A percentile compares a stretch with the other conserved stretches of the same genome.
Conservation (phyloP, 176 grass and related monocot genomes). For the Zoysia japonica region DNA sequence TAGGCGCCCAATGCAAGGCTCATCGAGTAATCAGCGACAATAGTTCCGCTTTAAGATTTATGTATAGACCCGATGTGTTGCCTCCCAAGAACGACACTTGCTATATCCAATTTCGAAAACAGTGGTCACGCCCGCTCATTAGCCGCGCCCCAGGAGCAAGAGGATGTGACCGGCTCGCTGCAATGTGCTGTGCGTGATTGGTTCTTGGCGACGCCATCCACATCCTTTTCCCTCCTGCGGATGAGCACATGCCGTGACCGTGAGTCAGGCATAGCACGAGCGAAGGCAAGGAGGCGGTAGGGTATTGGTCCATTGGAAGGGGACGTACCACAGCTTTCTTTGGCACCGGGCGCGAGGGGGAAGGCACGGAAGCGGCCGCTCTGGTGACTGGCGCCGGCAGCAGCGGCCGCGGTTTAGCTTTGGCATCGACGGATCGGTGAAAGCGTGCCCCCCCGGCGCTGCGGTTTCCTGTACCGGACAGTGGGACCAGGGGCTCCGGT, state of each 20-base stretch:
- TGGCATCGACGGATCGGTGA: not conserved
- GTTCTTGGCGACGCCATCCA: not conserved
- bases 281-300: not conserved
- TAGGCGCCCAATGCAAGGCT: not conserved
- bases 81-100: not conserved
- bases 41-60: not conserved
- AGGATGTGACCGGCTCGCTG: not conserved
- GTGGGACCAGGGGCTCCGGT: too few relatives aligned
- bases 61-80: not conserved
- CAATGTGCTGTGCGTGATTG: not conserved
- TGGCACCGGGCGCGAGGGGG: not conserved
- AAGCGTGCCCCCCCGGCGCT: not conserved
- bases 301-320: not conserved
- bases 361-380: not conserved
- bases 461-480: not conserved
- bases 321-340: not conserved
- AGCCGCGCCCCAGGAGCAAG: not conserved
- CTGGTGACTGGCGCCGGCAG: not conserved
- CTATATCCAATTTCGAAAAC: not conserved
- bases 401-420: not conserved
- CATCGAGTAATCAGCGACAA: not conserved
- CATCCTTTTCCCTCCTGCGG: not conserved
- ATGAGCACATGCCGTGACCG: conserved; percentile 14
- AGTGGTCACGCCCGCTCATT: not conserved
- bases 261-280: not conserved